Evolutionary conservation across 495 filamentous ascomycete genomes (phyloP).

Genomic region (Neurospora cerealis): DNA sequence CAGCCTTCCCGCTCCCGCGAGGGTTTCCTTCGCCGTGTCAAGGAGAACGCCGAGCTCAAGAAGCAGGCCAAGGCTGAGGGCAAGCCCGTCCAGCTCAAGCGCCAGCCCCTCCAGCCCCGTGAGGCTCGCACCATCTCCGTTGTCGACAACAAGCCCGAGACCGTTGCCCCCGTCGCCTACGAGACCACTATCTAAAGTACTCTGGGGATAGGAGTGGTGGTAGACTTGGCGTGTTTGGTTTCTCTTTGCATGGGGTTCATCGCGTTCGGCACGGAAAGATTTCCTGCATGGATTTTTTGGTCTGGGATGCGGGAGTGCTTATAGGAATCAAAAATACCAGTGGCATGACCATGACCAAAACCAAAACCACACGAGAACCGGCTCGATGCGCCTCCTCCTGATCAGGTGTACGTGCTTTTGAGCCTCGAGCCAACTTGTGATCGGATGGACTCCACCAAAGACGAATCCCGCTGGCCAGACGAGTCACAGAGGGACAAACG

Average conservation of each 20-base stretch:
- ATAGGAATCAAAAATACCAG: slow-evolving; percentile 33
- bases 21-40: slow-evolving; percentile 91
- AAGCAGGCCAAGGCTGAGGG: slow-evolving; percentile 85
- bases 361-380: slow-evolving; percentile 3
- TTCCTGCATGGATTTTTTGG: slow-evolving; percentile 24
- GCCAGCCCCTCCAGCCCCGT: slow-evolving; percentile 71
- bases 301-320: slow-evolving; percentile 29
- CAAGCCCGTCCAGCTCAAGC: slow-evolving; percentile 78
- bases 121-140: slow-evolving; percentile 65
- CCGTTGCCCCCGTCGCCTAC: slow-evolving; percentile 82
- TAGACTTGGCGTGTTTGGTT: slow-evolving; percentile 24
- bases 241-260: slow-evolving; percentile 30
- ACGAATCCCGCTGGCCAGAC: background rate
- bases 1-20: slow-evolving; percentile 85
- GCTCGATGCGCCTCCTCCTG: background rate
- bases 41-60: slow-evolving; percentile 87
- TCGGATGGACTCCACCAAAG: background rate
- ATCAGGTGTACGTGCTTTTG: background rate
- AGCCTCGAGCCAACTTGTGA: background rate
- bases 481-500: background rate
- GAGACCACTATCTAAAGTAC: slow-evolving; percentile 88
- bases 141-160: slow-evolving; percentile 78
- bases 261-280: slow-evolving; percentile 29
- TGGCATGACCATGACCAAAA: slow-evolving; percentile 21
- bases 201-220: slow-evolving; percentile 14